Evolutionary conservation across 2,329 filamentous ascomycete genomes (phyloP).

Genomic region (Neofusicoccum kwambonambiense): DNA sequence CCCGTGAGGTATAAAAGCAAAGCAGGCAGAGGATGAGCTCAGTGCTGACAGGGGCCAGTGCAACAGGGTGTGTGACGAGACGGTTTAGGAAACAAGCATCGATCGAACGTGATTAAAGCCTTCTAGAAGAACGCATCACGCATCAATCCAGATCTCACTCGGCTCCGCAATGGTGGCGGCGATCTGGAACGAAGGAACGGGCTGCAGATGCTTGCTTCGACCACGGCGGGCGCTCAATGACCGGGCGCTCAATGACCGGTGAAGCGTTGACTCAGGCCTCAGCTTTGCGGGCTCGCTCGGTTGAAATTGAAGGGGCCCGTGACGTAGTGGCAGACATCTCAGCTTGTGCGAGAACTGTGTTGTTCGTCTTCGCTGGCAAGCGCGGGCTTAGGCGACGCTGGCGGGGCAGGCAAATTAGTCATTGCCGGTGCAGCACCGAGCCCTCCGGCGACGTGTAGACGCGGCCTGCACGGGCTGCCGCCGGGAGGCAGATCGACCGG

Average conservation of each 20-base stretch:
- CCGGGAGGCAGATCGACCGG: neutral
- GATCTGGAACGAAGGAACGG: neutral
- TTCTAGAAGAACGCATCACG: neutral
- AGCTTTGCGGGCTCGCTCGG: neutral
- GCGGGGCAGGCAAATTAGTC: neutral
- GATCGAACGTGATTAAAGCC: neutral
- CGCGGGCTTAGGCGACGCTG: neutral
- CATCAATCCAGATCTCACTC: neutral
- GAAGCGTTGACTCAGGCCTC: neutral
- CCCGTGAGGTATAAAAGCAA: no score
- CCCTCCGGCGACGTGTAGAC: neutral
- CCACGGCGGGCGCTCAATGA: neutral
- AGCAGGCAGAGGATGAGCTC: no score
- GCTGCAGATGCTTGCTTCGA: neutral
- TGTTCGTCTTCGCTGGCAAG: neutral
- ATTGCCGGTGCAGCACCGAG: neutral
- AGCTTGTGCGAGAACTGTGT: neutral
- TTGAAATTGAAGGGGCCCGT: neutral
- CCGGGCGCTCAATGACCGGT: neutral
- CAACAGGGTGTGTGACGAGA: neutral
- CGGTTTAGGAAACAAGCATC: neutral
- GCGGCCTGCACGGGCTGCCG: neutral
- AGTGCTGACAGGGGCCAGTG: neutral
- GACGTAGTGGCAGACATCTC: neutral
- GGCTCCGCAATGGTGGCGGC: conserved; percentile 1